Evolutionary conservation across 257 asterid genomes (phyloP).

Genomic region (Przewalskia tangutica): DNA sequence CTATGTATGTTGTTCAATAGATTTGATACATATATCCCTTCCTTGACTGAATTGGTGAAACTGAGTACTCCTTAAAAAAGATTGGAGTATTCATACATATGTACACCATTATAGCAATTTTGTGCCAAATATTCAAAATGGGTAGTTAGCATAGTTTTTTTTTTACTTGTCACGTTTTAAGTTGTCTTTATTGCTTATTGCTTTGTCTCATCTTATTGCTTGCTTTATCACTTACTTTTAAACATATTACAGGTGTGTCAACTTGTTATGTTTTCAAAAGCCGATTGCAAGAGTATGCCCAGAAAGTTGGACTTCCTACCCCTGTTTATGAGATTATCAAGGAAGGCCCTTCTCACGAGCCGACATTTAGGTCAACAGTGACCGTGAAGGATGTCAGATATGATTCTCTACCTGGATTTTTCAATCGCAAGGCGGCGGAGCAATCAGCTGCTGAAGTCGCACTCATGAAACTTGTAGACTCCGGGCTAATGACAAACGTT

Average conservation of each 20-base stretch:
- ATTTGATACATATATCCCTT: neutral
- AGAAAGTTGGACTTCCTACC: slow-evolving; percentile 61
- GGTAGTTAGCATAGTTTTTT: neutral
- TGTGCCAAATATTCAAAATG: neutral
- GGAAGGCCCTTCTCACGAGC: slow-evolving; percentile 93
- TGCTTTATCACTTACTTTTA: neutral
- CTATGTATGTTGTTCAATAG: no score
- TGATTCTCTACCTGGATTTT: slow-evolving; percentile 88
- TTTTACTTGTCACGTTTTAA: neutral
- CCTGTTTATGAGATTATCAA: slow-evolving; percentile 78
- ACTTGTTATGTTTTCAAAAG: slow-evolving; percentile 84
- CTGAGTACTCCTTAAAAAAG: slow-evolving; percentile 6
- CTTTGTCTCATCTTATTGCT: neutral
- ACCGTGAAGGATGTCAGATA: slow-evolving; percentile 46
- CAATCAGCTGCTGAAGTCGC: slow-evolving; percentile 99
- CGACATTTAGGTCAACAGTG: slow-evolving; percentile 76
- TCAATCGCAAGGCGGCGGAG: slow-evolving; percentile 91
- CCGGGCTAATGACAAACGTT: slow-evolving; percentile 29
- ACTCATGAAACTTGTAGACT: slow-evolving; percentile 46
- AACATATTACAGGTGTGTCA: slow-evolving; percentile 48
- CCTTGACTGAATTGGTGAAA: neutral
- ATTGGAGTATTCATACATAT: neutral
- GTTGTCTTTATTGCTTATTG: neutral
- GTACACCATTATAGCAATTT: neutral
- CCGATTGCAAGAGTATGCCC: slow-evolving; percentile 89